A percentile compares a stretch with the other conserved stretches of the same genome.
These are phyloP conservation scores for Auxenochlorella protothecoides DNA, from an alignment of 139 green algal species.

Conservation along the genomic window DNA sequence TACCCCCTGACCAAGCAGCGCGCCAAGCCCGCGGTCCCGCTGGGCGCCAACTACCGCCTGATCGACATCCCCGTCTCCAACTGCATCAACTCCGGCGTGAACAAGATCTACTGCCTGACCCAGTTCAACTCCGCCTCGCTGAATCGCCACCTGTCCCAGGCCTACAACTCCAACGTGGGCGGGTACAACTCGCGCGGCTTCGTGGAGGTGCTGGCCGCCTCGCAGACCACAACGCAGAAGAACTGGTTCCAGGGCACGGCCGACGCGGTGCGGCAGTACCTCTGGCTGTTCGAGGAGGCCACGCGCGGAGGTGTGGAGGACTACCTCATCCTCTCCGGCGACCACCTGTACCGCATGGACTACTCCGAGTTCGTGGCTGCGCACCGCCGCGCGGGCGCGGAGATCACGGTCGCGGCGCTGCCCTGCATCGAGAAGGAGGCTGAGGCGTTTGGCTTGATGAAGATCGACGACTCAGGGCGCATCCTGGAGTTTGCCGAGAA, in stretches of 20 bases:
- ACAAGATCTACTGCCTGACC: slow-evolving; percentile 99
- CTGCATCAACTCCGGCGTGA: slow-evolving; percentile 98
- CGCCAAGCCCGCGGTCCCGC: slow-evolving; percentile 95
- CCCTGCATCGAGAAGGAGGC: slow-evolving; percentile 85
- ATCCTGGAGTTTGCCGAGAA: slow-evolving; percentile 98
- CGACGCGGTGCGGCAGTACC: slow-evolving; percentile 97
- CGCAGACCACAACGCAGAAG: slow-evolving; percentile 81
- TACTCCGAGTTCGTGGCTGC: slow-evolving; percentile 91
- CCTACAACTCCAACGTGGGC: slow-evolving; percentile 92
- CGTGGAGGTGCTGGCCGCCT: slow-evolving; percentile 96
- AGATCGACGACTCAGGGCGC: slow-evolving; percentile 82
- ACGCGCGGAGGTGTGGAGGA: slow-evolving; percentile 83
- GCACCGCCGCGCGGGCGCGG: slow-evolving; percentile 75
- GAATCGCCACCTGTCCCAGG: slow-evolving; percentile 93
- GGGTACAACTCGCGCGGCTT: slow-evolving; percentile 79
- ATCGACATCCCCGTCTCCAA: slow-evolving; percentile 99
- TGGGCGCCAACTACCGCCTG: slow-evolving; percentile 98
- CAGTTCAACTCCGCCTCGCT: slow-evolving; percentile 99
- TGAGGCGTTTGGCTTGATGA: slow-evolving; percentile 95
- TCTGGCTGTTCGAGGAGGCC: slow-evolving; percentile 96
- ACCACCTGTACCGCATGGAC: slow-evolving; percentile 99
- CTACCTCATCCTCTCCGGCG: slow-evolving; percentile 96
- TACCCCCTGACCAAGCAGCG: slow-evolving; percentile 98
- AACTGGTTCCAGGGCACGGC: slow-evolving; percentile 98
- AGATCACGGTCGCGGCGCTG: slow-evolving; percentile 97